Base-by-base conservation (phyloP, 148 eudicot species). In the Nepenthes mirabilis region DNA sequence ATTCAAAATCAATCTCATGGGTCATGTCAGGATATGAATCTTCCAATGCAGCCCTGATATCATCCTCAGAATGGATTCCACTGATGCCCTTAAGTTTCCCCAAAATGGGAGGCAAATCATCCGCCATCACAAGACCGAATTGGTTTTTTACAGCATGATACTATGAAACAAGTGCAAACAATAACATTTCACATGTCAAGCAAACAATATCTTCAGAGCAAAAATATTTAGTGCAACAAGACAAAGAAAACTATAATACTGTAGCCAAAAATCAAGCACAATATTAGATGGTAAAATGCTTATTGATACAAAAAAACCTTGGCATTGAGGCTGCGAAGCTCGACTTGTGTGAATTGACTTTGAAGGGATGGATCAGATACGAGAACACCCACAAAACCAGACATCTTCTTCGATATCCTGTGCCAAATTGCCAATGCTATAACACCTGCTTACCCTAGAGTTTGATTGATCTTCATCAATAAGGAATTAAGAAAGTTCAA, bases 1-100 rank as follows among this genome's bases (percentile, higher is more conserved):
- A 75, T 71, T 90, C 97, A 52, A 84, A 90, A 73, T 84, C 95
- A 14, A 90, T 72, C 74, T 82, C 97, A 62, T 79, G 67, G 32
- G 43, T 72, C 72, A 70, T 51, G 58, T 91, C 83, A 37, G 91
- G 64, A 69, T 76, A 72, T 2, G 84, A 59, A 67, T 91, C 87
- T 59, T 52, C 69, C 74, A 87, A 75, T 12, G 86, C 77, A 37
- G 74, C 72, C 76, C 66, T 71, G 6, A 91, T 68, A 58, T 87
- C 91, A 43, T 70, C 73, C 63, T 80, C 91, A 5, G 69, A 65
- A 54, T 84, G 75, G 32, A 79, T 34, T 33, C 77, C 89, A 59
- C 37, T 61, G 57, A 91, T 68, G 48, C 79, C 77, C 72, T 82
- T 87, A 11, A 91, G 62, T 61, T 76, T 78, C 6, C 69, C 73